These are phyloP conservation scores for Aleurites moluccanus DNA, from an alignment of 441 rosid species.

Conservation along the genomic window DNA sequence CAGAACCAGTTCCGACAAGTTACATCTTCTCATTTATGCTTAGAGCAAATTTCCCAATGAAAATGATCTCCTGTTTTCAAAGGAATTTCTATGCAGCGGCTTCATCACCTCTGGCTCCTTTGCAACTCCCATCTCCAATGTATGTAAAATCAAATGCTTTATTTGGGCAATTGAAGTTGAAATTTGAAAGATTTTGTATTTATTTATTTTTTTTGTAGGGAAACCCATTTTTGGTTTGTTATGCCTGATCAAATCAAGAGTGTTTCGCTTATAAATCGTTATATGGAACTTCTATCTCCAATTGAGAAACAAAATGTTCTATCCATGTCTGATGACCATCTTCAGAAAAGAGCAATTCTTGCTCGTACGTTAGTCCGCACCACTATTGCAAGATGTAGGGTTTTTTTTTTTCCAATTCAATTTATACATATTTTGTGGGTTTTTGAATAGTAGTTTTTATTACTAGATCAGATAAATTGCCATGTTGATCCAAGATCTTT, in stretches of 20 bases:
- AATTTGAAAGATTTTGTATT: too few relatives aligned
- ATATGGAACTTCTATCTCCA: slow-evolving; percentile 69
- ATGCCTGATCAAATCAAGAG: slow-evolving; percentile 72
- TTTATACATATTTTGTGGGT: background rate
- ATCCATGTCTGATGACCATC: slow-evolving; percentile 47
- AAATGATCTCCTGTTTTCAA: slow-evolving; percentile 38
- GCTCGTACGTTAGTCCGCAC: slow-evolving; percentile 88
- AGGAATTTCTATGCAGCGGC: slow-evolving; percentile 37
- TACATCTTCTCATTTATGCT: background rate
- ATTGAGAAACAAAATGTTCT: slow-evolving; percentile 58
- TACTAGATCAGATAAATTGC: slow-evolving; percentile 67
- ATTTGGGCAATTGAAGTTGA: too few relatives aligned
- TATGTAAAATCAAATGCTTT: slow-evolving; percentile 21
- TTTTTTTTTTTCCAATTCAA: too few relatives aligned
- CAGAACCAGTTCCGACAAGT: background rate
- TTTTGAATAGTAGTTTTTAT: slow-evolving; percentile 23
- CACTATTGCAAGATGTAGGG: slow-evolving; percentile 80
- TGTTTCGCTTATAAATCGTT: slow-evolving; percentile 52
- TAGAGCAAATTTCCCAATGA: slow-evolving; percentile 26
- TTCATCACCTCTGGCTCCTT: slow-evolving; percentile 44
- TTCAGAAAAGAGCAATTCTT: slow-evolving; percentile 72
- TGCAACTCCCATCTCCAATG: slow-evolving; percentile 71
- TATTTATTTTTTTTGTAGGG: slow-evolving; percentile 41
- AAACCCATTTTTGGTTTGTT: slow-evolving; percentile 82
- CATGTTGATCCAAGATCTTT: slow-evolving; percentile 57